Percentiles rank a stretch among this genome's conserved stretches.
Evolutionary conservation across 2,329 filamentous ascomycete genomes (phyloP).

Genomic region (Ophiostoma sp.): DNA sequence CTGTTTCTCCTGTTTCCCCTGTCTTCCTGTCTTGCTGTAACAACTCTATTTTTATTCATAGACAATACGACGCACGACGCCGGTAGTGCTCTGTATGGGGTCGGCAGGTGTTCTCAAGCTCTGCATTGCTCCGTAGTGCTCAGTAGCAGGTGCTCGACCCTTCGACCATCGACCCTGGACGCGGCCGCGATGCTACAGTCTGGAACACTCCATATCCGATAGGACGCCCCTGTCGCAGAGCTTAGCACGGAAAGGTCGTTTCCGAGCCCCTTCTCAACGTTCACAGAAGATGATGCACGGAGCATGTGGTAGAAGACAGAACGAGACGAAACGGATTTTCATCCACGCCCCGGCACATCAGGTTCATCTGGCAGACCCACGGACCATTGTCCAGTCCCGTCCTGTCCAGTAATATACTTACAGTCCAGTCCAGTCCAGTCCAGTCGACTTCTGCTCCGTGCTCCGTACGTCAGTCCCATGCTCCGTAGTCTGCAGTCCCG

Average conservation of each 20-base stretch:
- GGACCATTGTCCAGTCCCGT: not conserved
- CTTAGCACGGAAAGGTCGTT: slow-evolving; percentile 1
- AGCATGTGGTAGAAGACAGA: too few species aligned
- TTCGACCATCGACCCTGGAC: too few species aligned
- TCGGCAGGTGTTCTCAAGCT: too few species aligned
- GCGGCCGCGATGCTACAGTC: not conserved
- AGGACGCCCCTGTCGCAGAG: not conserved
- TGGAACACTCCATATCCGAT: slow-evolving; percentile 8
- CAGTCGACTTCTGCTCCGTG: too few species aligned
- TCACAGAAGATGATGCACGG: too few species aligned
- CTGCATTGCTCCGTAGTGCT: too few species aligned
- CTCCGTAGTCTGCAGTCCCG: not conserved
- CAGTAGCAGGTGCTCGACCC: too few species aligned
- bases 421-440: too few species aligned
- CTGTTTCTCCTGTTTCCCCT: slow-evolving; percentile 7
- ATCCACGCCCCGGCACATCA: not conserved
- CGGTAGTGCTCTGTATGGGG: not conserved
- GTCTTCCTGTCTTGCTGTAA: not conserved
- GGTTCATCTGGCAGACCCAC: not conserved
- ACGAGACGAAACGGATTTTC: not conserved
- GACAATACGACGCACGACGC: not conserved
- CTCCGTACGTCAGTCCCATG: too few species aligned
- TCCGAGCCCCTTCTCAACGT: not conserved
- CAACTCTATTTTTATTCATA: slow-evolving; percentile 6
- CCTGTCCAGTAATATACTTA: too few species aligned